phyloP scores from a whole-genome alignment of 164 flowering plant species.

The Warburgia ugandensis region DNA sequence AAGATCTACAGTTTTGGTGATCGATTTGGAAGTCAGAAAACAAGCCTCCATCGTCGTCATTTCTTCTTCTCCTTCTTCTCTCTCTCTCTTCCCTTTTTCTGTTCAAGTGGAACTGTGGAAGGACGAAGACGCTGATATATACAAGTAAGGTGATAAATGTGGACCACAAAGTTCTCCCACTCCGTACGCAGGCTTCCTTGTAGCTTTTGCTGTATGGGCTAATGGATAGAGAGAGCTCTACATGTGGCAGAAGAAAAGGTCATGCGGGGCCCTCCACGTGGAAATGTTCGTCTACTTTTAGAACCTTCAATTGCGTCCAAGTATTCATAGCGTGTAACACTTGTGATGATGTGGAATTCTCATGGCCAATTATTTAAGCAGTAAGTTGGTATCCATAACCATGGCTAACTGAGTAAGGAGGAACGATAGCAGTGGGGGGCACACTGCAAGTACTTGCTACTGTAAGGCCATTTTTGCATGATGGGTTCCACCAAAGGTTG shows the following conservation, averaged over 20 bases:
- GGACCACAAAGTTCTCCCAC: conserved; percentile 27
- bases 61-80: neutral
- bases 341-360: no score
- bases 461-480: no score
- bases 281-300: no score
- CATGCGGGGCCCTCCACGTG: neutral
- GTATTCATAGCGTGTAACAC: no score
- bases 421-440: no score
- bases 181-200: conserved; percentile 5
- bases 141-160: conserved; percentile 13
- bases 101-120: neutral
- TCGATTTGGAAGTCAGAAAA: conserved; percentile 43
- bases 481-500: no score
- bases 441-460: no score
- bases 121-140: conserved; percentile 6
- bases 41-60: conserved; percentile 38
- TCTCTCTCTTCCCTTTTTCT: neutral
- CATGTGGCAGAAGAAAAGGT: conserved; percentile 17
- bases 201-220: conserved; percentile 18
- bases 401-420: no score
- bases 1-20: conserved; percentile 26
- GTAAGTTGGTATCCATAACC: no score
- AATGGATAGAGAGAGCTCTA: conserved; percentile 22
- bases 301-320: no score
- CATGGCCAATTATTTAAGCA: no score